Percentiles rank a stretch among this genome's conserved stretches.
phyloP scores from a whole-genome alignment of 129 eudicot genomes.

The Chrysanthemum makinoi region DNA sequence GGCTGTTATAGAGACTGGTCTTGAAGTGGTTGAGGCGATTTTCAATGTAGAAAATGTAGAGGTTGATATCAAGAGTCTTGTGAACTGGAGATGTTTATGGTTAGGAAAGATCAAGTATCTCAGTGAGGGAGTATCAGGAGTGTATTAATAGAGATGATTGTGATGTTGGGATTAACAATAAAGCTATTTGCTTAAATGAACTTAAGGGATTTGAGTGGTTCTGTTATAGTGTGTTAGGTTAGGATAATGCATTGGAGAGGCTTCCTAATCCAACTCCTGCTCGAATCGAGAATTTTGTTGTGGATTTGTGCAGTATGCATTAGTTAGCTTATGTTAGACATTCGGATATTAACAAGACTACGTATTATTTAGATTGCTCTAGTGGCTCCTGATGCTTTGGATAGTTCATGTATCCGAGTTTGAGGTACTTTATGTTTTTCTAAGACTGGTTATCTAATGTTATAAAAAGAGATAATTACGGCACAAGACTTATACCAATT shows the following conservation, averaged over 20 bases:
- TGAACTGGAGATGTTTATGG: constrained; percentile 58
- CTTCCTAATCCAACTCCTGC: constrained; percentile 62
- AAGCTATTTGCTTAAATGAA: constrained; percentile 85
- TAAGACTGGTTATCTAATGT: too few species aligned
- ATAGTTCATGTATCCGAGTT: too few species aligned
- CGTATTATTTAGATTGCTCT: too few species aligned
- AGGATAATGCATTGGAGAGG: constrained; percentile 72
- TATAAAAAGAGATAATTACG: too few species aligned
- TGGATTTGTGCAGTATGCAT: constrained; percentile 96
- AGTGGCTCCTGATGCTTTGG: too few species aligned
- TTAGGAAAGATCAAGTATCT: constrained; percentile 88
- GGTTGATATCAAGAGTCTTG: constrained; percentile 50
- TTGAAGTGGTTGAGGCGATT: neutral
- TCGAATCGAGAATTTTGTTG: constrained; percentile 72
- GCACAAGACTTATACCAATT: too few species aligned
- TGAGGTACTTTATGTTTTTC: too few species aligned
- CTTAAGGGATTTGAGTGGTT: constrained; percentile 82
- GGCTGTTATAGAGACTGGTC: neutral
- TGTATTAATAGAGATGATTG: constrained; percentile 67
- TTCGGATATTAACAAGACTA: constrained; percentile 76
- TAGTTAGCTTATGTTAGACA: constrained; percentile 95
- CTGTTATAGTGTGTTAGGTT: constrained; percentile 70
- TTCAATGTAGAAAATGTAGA: neutral
- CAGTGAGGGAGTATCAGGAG: constrained; percentile 88
- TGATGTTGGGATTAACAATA: too few species aligned